Evolutionary conservation across 1,139 yeast species (phyloP).

Genomic region (Kodamaea anthophila): DNA sequence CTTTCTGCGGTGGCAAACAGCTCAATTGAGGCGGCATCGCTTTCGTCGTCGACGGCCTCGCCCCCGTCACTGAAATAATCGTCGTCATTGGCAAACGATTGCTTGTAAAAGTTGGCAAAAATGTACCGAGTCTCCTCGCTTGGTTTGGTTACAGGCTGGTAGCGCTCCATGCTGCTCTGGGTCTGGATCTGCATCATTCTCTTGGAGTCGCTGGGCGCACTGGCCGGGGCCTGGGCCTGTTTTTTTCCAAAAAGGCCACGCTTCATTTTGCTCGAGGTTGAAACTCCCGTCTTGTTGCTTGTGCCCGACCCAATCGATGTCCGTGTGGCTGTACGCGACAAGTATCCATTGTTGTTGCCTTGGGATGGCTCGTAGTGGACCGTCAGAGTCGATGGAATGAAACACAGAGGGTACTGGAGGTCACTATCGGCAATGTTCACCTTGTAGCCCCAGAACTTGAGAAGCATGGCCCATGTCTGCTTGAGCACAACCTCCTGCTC

Average conservation of each 20-base stretch:
- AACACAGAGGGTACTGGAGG: conserved; percentile 27
- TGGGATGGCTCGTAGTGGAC: conserved; percentile 11
- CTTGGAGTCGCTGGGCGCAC: conserved; percentile 15
- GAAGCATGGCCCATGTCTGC: conserved; percentile 67
- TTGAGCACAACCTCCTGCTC: conserved; percentile 65
- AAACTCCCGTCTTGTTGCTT: conserved; percentile 20
- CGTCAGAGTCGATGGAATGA: conserved; percentile 26
- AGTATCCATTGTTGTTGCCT: conserved; percentile 16
- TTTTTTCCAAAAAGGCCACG: conserved; percentile 13
- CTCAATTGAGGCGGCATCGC: conserved; percentile 24
- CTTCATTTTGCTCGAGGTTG: conserved; percentile 9
- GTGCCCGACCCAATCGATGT: conserved; percentile 23
- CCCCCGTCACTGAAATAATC: conserved; percentile 11
- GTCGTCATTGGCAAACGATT: conserved; percentile 19
- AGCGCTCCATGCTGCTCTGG: conserved; percentile 25
- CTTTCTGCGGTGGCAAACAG: conserved; percentile 37
- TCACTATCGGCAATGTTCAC: conserved; percentile 37
- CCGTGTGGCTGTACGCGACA: conserved; percentile 23
- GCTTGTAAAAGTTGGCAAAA: conserved; percentile 20
- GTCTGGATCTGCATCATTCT: conserved; percentile 29
- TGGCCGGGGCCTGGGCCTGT: conserved; percentile 5
- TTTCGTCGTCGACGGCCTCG: conserved; percentile 16
- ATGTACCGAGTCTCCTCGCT: conserved; percentile 18
- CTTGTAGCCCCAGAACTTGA: conserved; percentile 57
- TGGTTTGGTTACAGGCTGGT: conserved; percentile 21